Base-by-base conservation (phyloP, 2,329 filamentous ascomycete genomes). In the Westerdykella sp. region DNA sequence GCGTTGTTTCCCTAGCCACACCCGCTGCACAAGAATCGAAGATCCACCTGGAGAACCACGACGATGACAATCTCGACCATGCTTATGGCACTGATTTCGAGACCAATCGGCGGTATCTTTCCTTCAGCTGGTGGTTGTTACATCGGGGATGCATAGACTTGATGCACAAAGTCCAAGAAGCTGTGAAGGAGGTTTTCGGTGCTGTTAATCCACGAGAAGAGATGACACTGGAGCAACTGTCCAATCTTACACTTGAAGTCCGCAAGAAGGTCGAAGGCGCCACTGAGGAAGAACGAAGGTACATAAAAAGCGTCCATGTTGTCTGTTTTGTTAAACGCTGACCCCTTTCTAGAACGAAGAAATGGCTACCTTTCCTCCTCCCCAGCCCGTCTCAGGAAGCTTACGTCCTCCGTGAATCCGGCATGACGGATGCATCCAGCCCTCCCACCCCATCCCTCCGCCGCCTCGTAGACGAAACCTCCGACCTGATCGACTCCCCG, bases 111-210 rank as follows among this genome's bases (percentile, higher is more conserved):
- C 86, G 87, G 60, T 98, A 97, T 62, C 75, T 98, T 39, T 94
- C 90, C 34, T 95, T 97, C 66, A 95, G 88, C 69, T 98, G 93
- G 93, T 98, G 91, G 90, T 73, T 98, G 37, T 75, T 98, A 38
- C 91, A 98, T 69, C 81, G 81, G 52, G 93, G 93, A 35, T 97
- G 89, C 83, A 80, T 82, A 52, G 81, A 89, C 45, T 72, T 97
- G 44, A 84, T 89, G 77, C 75, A 81, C 44, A 85, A 83, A 50
- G 90, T 98, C 38, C 83, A 89, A 62, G 72, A 74, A n/a, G 89
- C 89, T 4, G 93, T 98, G 18, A 84, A 84, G 55, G 85, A 94
- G 41, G 85, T 91, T 18, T 97, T 96, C 66, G 87, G 88, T n/a
- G 76, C 80, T 48, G 73, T 96, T 39, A 95, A 89, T 64, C 90